These are phyloP conservation scores for Theileria sp. DNA, from an alignment of 169 alveolate genomes.

Conservation along the genomic window DNA sequence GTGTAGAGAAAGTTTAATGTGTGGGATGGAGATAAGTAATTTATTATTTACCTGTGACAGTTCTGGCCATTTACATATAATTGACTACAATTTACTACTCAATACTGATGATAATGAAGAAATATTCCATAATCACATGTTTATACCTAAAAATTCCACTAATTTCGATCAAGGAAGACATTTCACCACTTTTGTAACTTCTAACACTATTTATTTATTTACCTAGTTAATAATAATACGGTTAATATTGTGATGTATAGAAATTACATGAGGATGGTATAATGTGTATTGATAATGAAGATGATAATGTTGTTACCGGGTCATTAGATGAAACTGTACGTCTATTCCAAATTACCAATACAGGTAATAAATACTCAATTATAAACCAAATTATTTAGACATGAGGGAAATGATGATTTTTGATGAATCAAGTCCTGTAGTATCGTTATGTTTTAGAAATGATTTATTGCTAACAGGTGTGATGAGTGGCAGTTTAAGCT, in stretches of 20 bases:
- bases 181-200: constrained; percentile 23
- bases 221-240: background rate
- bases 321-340: constrained; percentile 73
- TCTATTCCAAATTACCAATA: constrained; percentile 54
- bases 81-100: background rate
- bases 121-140: background rate
- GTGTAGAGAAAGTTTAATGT: background rate
- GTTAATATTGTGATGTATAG: background rate
- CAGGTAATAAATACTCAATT: constrained; percentile 12
- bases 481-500: constrained; percentile 49
- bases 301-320: constrained; percentile 65
- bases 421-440: constrained; percentile 38
- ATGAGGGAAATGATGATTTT: constrained; percentile 51
- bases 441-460: constrained; percentile 19
- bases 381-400: background rate
- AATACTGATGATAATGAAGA: background rate
- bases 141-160: background rate
- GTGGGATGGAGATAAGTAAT: background rate
- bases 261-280: constrained; percentile 67
- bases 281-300: constrained; percentile 53
- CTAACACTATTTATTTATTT: background rate
- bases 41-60: background rate
- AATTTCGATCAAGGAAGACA: constrained; percentile 7
- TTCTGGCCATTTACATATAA: background rate
- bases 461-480: constrained; percentile 35